Percentiles rank a stretch among this genome's conserved stretches.
These are phyloP conservation scores for Hypsizygus ulmarius DNA, from an alignment of 1,284 basidiomycete species.

Conservation along the genomic window DNA sequence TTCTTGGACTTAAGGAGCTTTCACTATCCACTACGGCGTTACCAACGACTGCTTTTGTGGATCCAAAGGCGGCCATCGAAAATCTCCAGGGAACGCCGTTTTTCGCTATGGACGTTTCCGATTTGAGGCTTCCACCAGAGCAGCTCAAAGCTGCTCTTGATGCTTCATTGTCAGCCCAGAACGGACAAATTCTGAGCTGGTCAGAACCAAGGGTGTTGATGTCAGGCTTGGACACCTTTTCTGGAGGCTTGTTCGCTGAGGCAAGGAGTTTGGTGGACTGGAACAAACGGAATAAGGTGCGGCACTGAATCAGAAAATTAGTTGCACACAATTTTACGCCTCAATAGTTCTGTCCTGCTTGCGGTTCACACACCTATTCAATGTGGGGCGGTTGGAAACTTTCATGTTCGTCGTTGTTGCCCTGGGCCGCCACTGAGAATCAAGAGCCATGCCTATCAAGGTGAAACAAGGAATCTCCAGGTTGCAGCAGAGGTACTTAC, in stretches of 20 bases:
- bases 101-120: conserved; percentile 75
- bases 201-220: conserved; percentile 67
- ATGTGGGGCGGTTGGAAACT: conserved; percentile 98
- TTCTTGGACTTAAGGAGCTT: conserved; percentile 79
- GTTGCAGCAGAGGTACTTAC: neutral
- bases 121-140: conserved; percentile 41
- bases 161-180: conserved; percentile 34
- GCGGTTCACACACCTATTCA: conserved; percentile 80
- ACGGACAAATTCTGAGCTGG: conserved; percentile 52
- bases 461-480: conserved; percentile 37
- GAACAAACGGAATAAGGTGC: conserved; percentile 82
- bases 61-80: conserved; percentile 44
- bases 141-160: conserved; percentile 46
- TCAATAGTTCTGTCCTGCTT: conserved; percentile 81
- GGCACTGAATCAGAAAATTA: conserved; percentile 9
- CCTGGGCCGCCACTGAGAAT: conserved; percentile 62
- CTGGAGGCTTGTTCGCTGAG: conserved; percentile 72
- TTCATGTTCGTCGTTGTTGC: conserved; percentile 71
- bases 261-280: conserved; percentile 85
- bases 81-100: conserved; percentile 73
- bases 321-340: neutral
- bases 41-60: conserved; percentile 61
- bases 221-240: conserved; percentile 50
- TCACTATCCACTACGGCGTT: conserved; percentile 41
- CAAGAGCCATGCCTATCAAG: conserved; percentile 66